These are phyloP conservation scores for Digitaria exilis DNA, from an alignment of 202 grass and related monocot genomes.

Conservation along the genomic window DNA sequence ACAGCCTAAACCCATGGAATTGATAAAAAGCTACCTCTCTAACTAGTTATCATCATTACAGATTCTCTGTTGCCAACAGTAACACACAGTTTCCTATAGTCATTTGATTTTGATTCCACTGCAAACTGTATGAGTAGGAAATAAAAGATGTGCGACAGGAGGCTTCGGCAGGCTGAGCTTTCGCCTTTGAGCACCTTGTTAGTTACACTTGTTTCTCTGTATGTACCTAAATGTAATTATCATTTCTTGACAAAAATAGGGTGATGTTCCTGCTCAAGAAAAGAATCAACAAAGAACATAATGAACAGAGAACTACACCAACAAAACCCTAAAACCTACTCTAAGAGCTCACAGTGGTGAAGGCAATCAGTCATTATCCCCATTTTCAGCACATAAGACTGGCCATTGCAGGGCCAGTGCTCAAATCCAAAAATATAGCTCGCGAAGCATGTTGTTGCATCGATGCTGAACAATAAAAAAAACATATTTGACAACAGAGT, in stretches of 20 bases:
- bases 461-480: too few relatives aligned
- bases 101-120: not conserved
- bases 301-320: not conserved
- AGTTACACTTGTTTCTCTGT: not conserved
- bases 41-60: not conserved
- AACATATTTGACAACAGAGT: too few relatives aligned
- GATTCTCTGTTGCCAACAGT: not conserved
- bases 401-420: too few relatives aligned
- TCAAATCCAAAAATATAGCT: too few relatives aligned
- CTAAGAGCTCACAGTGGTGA: slow-evolving; percentile 5
- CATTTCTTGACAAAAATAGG: not conserved
- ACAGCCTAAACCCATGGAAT: not conserved
- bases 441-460: too few relatives aligned
- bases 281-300: not conserved
- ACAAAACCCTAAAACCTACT: slow-evolving; percentile 20
- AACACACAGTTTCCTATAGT: not conserved
- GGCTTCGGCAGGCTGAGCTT: not conserved
- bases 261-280: not conserved
- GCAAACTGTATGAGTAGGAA: not conserved
- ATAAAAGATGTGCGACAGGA: not conserved
- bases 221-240: not conserved
- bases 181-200: not conserved
- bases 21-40: not conserved
- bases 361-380: not conserved
- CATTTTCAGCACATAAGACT: not conserved